phyloP scores from a whole-genome alignment of 2,329 filamentous ascomycete genomes.

The Colletotrichum falcatum region DNA sequence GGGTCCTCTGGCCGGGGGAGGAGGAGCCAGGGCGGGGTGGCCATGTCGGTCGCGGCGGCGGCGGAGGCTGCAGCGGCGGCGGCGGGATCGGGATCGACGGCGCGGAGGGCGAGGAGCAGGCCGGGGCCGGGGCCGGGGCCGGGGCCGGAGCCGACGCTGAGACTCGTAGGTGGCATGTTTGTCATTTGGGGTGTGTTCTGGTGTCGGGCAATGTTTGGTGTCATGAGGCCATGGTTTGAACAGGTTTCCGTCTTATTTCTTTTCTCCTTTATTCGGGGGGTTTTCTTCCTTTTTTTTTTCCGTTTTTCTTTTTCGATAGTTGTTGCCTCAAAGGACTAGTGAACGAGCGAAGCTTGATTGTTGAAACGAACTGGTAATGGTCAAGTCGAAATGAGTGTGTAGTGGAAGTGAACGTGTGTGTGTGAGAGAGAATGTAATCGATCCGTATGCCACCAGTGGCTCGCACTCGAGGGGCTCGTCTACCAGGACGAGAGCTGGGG shows the following conservation, averaged over 20 bases:
- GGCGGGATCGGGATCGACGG: not conserved
- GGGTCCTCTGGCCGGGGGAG: slow-evolving; percentile 14
- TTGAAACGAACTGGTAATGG: too few relatives aligned
- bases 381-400: not conserved
- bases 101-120: slow-evolving; percentile 20
- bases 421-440: not conserved
- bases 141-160: not conserved
- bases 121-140: not conserved
- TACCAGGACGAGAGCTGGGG: slow-evolving; percentile 11
- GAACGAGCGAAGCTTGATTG: too few relatives aligned
- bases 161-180: slow-evolving; percentile 24
- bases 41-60: slow-evolving; percentile 2
- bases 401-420: too few relatives aligned
- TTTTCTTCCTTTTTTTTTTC: not conserved
- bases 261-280: too few relatives aligned
- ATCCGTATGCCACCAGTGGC: slow-evolving; percentile 11
- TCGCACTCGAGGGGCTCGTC: slow-evolving; percentile 15
- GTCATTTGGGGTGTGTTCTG: not conserved
- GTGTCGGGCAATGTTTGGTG: not conserved
- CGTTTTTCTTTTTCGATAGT: not conserved
- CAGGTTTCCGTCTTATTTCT: too few relatives aligned
- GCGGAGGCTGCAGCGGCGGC: slow-evolving; percentile 1
- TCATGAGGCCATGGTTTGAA: slow-evolving; percentile 24
- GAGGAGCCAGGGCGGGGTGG: slow-evolving; percentile 18
- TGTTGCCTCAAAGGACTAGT: not conserved